Percentiles rank a stretch among this genome's conserved stretches.
These are phyloP conservation scores for Candida sanyaensis DNA, from an alignment of 1,139 yeast genomes.

Conservation along the genomic window DNA sequence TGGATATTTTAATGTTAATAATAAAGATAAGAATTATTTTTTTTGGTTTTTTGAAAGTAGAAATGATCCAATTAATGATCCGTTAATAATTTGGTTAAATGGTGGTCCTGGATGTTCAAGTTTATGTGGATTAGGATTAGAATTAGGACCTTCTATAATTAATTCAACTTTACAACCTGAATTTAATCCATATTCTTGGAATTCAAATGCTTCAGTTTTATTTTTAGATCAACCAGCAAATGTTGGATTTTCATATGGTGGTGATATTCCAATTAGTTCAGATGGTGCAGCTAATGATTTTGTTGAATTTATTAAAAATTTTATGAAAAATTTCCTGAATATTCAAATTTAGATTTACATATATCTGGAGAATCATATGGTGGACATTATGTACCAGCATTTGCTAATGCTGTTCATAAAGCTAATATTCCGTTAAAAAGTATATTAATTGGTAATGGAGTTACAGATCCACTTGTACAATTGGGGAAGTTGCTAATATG, in stretches of 20 bases:
- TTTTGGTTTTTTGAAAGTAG: slow-evolving; percentile 39
- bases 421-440: slow-evolving; percentile 50
- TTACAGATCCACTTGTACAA: slow-evolving; percentile 84
- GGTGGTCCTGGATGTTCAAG: slow-evolving; percentile 86
- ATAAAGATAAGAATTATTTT: slow-evolving; percentile 63
- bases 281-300: slow-evolving; percentile 89
- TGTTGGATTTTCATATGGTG: slow-evolving; percentile 69
- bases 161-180: slow-evolving; percentile 26
- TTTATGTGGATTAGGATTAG: slow-evolving; percentile 34
- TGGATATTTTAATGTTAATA: slow-evolving; percentile 76
- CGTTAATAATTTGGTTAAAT: slow-evolving; percentile 35
- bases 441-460: slow-evolving; percentile 87
- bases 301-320: slow-evolving; percentile 79
- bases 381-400: slow-evolving; percentile 90
- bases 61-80: slow-evolving; percentile 36
- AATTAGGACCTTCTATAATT: slow-evolving; percentile 33
- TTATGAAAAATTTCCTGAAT: slow-evolving; percentile 83
- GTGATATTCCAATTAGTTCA: slow-evolving; percentile 57
- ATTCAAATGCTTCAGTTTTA: slow-evolving; percentile 34
- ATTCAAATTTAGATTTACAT: slow-evolving; percentile 66
- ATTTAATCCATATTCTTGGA: slow-evolving; percentile 35
- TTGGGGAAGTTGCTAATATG: slow-evolving; percentile 86
- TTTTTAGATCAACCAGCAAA: slow-evolving; percentile 38
- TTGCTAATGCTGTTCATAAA: slow-evolving; percentile 69
- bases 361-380: slow-evolving; percentile 96